These are phyloP conservation scores for Zanthoxylum bungeanum DNA, from an alignment of 345 rosid species.

Conservation along the genomic window DNA sequence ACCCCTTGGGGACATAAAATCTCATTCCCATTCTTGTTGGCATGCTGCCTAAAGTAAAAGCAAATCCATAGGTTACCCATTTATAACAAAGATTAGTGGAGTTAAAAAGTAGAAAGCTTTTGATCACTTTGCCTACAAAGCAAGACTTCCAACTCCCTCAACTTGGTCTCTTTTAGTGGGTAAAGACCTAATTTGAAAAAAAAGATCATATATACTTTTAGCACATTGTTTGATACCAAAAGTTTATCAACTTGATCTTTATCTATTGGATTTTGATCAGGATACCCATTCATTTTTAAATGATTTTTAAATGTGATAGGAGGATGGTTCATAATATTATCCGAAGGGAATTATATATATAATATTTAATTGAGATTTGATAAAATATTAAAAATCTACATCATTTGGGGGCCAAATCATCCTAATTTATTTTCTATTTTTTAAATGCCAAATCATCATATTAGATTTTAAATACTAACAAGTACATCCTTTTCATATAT, in stretches of 20 bases:
- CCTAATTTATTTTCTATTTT: too few species aligned
- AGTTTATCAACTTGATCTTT: not conserved
- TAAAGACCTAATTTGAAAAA: slow-evolving; percentile 3
- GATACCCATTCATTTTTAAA: not conserved
- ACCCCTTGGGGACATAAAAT: too few species aligned
- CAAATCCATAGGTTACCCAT: slow-evolving; percentile 1
- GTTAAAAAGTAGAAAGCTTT: not conserved
- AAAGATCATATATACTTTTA: not conserved
- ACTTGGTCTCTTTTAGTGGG: not conserved
- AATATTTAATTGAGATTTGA: not conserved
- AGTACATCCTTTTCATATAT: too few species aligned
- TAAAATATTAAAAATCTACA: not conserved
- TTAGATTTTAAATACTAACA: not conserved
- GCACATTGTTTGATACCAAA: not conserved
- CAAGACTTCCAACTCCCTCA: slow-evolving; percentile 6
- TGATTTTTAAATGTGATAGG: too few species aligned
- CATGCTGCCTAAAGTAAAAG: not conserved
- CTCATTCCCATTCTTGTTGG: not conserved
- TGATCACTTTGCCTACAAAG: slow-evolving; percentile 12
- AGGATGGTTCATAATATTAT: too few species aligned
- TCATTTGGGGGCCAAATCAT: not conserved
- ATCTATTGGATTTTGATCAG: too few species aligned
- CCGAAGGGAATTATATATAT: too few species aligned
- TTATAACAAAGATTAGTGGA: slow-evolving; percentile 10
- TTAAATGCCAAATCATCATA: not conserved